Conservation (phyloP, 2,329 filamentous ascomycete genomes). For the Penicillium sp. region DNA sequence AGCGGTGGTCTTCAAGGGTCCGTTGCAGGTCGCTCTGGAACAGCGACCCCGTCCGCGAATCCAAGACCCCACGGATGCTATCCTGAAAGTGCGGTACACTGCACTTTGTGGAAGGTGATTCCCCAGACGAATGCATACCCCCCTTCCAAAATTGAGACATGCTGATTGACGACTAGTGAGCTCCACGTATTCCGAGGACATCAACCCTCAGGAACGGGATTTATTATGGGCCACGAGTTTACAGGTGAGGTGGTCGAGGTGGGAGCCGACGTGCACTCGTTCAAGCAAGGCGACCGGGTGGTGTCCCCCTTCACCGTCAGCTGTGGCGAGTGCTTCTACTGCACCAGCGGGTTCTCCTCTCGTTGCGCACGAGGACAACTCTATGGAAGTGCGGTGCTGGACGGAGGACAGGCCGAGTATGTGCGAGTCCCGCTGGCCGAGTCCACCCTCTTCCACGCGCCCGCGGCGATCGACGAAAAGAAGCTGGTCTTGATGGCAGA, state of each 20-base stretch:
- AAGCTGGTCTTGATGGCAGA: conserved; percentile 85
- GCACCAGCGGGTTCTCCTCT: conserved; percentile 71
- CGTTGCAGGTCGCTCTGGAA: conserved; percentile 72
- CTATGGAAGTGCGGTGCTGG: conserved; percentile 70
- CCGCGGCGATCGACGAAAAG: conserved; percentile 69
- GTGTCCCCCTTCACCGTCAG: conserved; percentile 81
- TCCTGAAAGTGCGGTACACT: conserved; percentile 79
- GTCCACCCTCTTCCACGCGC: conserved; percentile 72
- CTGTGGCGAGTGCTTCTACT: conserved; percentile 82
- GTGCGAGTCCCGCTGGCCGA: conserved; percentile 80
- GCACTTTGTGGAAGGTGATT: conserved; percentile 80
- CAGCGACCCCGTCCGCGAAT: conserved; percentile 76
- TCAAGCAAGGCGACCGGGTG: conserved; percentile 74
- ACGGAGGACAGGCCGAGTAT: conserved; percentile 80
- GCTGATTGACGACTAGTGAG: conserved; percentile 53
- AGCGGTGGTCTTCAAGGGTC: conserved; percentile 83
- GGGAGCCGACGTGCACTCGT: conserved; percentile 57
- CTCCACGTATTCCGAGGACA: conserved; percentile 85
- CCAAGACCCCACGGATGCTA: conserved; percentile 70
- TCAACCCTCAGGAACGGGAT: conserved; percentile 66
- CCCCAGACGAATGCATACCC: too few species aligned
- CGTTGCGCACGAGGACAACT: conserved; percentile 70
- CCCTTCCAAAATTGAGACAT: background rate
- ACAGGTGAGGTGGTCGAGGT: conserved; percentile 71
- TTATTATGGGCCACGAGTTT: conserved; percentile 78